phyloP scores from a whole-genome alignment of 1,284 basidiomycete species.

The Leccinum pachyderme region DNA sequence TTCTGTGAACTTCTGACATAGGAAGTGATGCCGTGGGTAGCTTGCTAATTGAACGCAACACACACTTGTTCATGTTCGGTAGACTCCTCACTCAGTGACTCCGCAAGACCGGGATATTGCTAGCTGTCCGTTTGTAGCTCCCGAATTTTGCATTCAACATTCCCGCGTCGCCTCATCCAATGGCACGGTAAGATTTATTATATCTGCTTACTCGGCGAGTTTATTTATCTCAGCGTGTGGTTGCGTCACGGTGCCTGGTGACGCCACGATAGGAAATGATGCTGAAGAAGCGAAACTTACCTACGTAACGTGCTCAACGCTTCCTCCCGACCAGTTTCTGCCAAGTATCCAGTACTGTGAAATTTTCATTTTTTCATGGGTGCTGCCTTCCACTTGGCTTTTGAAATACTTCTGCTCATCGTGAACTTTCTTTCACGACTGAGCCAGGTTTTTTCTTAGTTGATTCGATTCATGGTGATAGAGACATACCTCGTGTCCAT shows the following conservation, averaged over 20 bases:
- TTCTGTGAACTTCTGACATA: constrained; percentile 40
- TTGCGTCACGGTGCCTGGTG: too few relatives aligned
- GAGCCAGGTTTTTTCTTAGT: neutral
- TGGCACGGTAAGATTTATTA: constrained; percentile 2
- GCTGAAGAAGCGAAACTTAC: too few relatives aligned
- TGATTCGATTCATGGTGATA: neutral
- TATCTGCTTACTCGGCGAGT: too few relatives aligned
- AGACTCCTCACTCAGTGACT: constrained; percentile 49
- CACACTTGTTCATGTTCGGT: constrained; percentile 40
- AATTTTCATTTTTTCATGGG: neutral
- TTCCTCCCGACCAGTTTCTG: too few relatives aligned
- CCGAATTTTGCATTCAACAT: constrained; percentile 1
- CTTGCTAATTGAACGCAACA: constrained; percentile 37
- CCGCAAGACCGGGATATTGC: constrained; percentile 10
- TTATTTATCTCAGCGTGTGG: too few relatives aligned
- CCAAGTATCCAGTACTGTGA: too few relatives aligned
- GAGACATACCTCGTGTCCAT: neutral
- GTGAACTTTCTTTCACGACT: neutral
- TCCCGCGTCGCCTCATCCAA: constrained; percentile 33
- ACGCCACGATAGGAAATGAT: too few relatives aligned
- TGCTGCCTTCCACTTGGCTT: neutral
- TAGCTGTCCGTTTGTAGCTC: constrained; percentile 25
- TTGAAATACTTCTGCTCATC: neutral
- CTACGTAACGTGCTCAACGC: too few relatives aligned
- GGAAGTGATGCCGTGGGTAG: constrained; percentile 30